Evolutionary conservation across 1,284 basidiomycete genomes (phyloP), one percentile per base, ranked within the genome.

Genomic region (Coniophora puteana): DNA sequence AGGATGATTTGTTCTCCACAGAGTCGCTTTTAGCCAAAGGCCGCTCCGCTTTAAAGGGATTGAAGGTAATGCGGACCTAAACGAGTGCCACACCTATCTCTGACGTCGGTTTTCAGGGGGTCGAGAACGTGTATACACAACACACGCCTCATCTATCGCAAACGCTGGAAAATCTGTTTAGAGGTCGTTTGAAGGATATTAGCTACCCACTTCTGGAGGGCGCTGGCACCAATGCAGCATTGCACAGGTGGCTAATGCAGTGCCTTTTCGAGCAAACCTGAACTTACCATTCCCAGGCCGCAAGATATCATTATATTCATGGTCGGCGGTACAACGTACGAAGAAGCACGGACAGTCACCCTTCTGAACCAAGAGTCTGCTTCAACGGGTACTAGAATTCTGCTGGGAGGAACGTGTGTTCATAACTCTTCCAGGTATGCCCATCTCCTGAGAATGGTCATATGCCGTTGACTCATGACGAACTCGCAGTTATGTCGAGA

Each of bases 91-190:
- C 3, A 21, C 17, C 36, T 26, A 31, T 10, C 14, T 8, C 39
- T 50, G 20, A 47, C 33, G 22, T 25, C 29, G 14, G 34, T 24
- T 22, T 31, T 3, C 43, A 92, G 87, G 96, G 96, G 6, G 96
- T 99, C 5, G 96, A 99, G 63, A 99, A 99, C 56, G 95, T 99
- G 7, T 99, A 98, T 59, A 99, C 94, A 41, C 96, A 99, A 57
- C 96, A 99, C 57, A 87, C 85, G 12, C 96, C 96, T 8, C 93
- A 96, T 62, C 71, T 99, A 3, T 82, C 88, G 0, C 83, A 97
- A 57, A 99, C 95, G 5, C 67, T 99, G 16, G 96, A 99, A 57
- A 76, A 89, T 41, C 67, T 99, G 2, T 78, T 96, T 54, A 92
- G 83, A 54, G 95, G 93, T 11, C 74, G 89, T 35, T 62, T 99